Conservation (phyloP, 768 basidiomycete species). For the Pleurotus eryngii region DNA sequence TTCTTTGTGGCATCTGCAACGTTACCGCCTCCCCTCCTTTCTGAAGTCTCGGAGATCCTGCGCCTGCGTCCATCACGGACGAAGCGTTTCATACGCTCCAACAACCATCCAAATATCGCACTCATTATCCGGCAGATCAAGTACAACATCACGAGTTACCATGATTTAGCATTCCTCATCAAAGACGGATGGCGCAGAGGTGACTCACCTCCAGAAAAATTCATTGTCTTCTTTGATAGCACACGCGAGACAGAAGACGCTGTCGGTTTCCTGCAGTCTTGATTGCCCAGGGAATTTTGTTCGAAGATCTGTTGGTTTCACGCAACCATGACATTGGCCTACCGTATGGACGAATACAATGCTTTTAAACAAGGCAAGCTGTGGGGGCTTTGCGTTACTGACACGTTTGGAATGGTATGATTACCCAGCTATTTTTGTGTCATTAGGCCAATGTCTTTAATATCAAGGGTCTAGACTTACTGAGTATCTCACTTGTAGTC, state of each 20-base stretch:
- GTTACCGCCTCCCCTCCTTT: constrained; percentile 19
- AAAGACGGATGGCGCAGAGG: constrained; percentile 8
- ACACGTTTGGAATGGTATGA: constrained; percentile 34
- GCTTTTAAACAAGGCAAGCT: constrained; percentile 12
- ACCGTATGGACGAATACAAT: constrained; percentile 13
- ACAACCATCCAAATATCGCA: constrained; percentile 29
- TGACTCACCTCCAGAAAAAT: constrained; percentile 7
- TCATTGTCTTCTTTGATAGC: constrained; percentile 25
- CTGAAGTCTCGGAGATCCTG: constrained; percentile 18
- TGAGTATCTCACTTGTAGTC: constrained; percentile 29
- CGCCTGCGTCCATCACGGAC: not conserved
- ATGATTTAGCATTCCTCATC: constrained; percentile 23
- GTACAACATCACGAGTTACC: constrained; percentile 18
- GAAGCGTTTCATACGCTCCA: constrained; percentile 19
- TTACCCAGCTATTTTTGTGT: not conserved
- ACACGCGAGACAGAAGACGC: constrained; percentile 17
- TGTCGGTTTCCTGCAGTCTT: constrained; percentile 7
- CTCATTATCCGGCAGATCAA: constrained; percentile 21
- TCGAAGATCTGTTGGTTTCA: constrained; percentile 24
- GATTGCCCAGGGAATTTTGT: constrained; percentile 7
- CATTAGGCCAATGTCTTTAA: not conserved
- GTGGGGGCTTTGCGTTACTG: constrained; percentile 26
- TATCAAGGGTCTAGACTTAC: constrained; percentile 36
- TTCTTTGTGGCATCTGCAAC: constrained; percentile 33
- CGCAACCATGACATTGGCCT: constrained; percentile 21